phyloP scores from a whole-genome alignment of 2,329 filamentous ascomycete genomes.

The Didymosphaeria variabile region DNA sequence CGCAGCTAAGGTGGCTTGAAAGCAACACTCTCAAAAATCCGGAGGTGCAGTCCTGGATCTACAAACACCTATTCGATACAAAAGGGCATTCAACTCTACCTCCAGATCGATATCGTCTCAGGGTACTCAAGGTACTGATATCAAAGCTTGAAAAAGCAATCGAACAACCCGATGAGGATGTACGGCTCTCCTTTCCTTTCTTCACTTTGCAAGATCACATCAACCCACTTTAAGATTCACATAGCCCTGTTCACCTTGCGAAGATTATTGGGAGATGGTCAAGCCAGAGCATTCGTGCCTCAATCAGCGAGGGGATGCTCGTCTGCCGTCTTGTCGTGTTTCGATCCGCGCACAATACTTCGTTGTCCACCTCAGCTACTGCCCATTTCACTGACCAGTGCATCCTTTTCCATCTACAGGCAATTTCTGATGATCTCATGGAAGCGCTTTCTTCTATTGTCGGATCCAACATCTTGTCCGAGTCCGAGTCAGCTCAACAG shows the following conservation, averaged over 20 bases:
- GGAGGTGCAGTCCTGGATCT: conserved; percentile 72
- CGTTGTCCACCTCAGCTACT: conserved; percentile 2
- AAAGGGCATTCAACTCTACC: conserved; percentile 65
- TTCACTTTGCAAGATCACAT: neutral
- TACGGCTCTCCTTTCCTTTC: conserved; percentile 62
- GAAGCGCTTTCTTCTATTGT: conserved; percentile 72
- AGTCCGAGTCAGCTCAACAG: conserved; percentile 72
- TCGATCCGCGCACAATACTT: neutral
- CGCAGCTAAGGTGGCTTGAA: conserved; percentile 70
- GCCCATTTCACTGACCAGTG: conserved; percentile 33
- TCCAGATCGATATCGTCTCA: conserved; percentile 73
- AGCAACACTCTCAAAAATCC: conserved; percentile 65
- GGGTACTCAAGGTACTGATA: conserved; percentile 77
- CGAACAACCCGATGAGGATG: conserved; percentile 84
- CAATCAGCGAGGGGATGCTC: neutral
- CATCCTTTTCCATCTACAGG: conserved; percentile 62
- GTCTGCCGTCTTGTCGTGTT: neutral
- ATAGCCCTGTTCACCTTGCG: neutral
- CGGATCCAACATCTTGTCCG: conserved; percentile 68
- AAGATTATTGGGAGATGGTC: neutral
- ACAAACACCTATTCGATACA: conserved; percentile 71
- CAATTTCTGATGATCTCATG: conserved; percentile 84
- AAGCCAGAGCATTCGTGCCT: neutral
- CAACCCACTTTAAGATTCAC: neutral
- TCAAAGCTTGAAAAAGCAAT: conserved; percentile 76